phyloP scores from a whole-genome alignment of 257 asterid genomes.

The Lantana camara region DNA sequence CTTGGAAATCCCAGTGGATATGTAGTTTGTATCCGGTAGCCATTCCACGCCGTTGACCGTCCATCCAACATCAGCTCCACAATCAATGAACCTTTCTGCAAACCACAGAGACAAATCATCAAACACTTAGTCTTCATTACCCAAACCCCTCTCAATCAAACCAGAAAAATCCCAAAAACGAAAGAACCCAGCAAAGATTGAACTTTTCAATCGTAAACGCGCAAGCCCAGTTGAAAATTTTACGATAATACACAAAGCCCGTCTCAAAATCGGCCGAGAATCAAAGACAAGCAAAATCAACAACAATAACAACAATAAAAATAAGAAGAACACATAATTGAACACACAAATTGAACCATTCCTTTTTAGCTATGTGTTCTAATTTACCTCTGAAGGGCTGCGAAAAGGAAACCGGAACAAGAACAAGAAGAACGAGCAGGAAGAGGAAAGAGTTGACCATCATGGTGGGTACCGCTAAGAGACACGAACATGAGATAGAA shows the following conservation, averaged over 20 bases:
- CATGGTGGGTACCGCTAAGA: slow-evolving; percentile 22
- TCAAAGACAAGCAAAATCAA: neutral
- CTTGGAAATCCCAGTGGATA: slow-evolving; percentile 57
- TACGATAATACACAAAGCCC: slow-evolving; percentile 5
- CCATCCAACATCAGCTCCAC: slow-evolving; percentile 57
- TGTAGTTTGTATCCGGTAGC: slow-evolving; percentile 59
- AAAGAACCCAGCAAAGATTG: neutral
- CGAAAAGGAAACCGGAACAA: slow-evolving; percentile 43
- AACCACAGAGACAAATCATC: slow-evolving; percentile 12
- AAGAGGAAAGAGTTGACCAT: slow-evolving; percentile 37
- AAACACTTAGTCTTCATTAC: neutral
- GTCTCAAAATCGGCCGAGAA: slow-evolving; percentile 5
- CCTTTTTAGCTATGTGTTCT: neutral
- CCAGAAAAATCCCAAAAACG: neutral
- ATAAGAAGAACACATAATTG: neutral
- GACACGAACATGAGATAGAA: slow-evolving; percentile 26
- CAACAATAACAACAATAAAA: neutral
- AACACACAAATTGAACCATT: neutral
- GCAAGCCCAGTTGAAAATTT: slow-evolving; percentile 29
- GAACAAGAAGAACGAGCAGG: slow-evolving; percentile 40
- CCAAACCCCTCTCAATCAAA: neutral
- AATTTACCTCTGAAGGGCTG: slow-evolving; percentile 61
- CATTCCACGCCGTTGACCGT: slow-evolving; percentile 55
- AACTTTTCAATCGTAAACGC: slow-evolving; percentile 5
- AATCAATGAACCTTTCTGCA: slow-evolving; percentile 66